Evolutionary conservation across 495 filamentous ascomycete genomes (phyloP), one percentile per base, ranked within the genome.

Genomic region (Podospora anserina): DNA sequence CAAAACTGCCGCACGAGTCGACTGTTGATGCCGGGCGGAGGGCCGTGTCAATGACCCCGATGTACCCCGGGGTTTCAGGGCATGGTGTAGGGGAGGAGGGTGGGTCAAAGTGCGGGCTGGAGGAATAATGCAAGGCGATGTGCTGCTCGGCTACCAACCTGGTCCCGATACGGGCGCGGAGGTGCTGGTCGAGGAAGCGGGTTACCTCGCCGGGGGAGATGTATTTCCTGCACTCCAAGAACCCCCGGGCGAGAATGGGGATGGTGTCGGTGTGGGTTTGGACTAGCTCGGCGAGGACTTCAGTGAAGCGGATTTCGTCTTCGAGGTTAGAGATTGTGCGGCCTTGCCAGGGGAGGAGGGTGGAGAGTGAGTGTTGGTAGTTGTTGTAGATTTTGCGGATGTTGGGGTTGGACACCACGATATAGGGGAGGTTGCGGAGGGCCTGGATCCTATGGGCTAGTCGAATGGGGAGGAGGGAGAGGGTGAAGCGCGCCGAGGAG

Each of bases 21-120:
- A 98, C 85, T 34, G 91, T 92, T 23, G 84, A 83, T 0, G 94
- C 90, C 0, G 94, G 95, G 28, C 89, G 91, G 23, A 99, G 80
- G 1, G 90, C 89, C 0, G 95, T 98, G 81, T 99, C 95, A 69
- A 99, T 97, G 11, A 97, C 93, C n/a, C 95, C 95, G 69, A 97
- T 96, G 75, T 93, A 97, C 64, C 88, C 89, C 0, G 87, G 86
- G 11, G 87, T 79, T 28, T 84, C 81, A 1, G 84, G 80, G n/a
- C 79, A 82, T 9, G 82, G 81, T 1, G 77, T 81, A 9, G 78
- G 78, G 53, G 74, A 78, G 67, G 78, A 75, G 61, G 67, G 68
- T 3, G 80, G 82, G 64, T 87, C 83, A 60, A 83, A 81, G 75
- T 91, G 88, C 28, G 91, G 90, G 56, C 90, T 87, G 11, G 88